A percentile compares a stretch with the other conserved stretches of the same genome.
Conservation (phyloP, 1,139 yeast genomes). For the Scheffersomyces lignicola region DNA sequence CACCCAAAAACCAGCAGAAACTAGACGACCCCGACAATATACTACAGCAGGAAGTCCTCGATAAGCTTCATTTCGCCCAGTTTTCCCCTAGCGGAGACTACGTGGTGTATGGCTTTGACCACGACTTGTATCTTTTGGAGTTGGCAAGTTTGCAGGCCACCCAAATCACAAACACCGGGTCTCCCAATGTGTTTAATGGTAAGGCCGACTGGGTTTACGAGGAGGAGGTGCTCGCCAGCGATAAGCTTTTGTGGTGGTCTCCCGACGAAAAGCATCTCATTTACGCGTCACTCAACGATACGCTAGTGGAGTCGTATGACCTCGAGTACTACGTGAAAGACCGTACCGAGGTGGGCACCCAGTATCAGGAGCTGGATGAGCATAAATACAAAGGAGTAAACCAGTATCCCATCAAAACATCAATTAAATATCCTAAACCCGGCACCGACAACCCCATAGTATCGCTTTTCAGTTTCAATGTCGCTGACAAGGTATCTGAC, state of each 20-base stretch:
- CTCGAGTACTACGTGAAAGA: conserved; percentile 60
- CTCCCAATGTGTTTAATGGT: conserved; percentile 70
- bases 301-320: conserved; percentile 63
- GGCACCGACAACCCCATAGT: conserved; percentile 74
- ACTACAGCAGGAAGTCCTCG: conserved; percentile 13
- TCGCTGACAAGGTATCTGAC: conserved; percentile 21
- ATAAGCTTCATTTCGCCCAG: conserved; percentile 41
- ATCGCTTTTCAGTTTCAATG: conserved; percentile 42
- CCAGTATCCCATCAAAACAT: conserved; percentile 54
- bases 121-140: conserved; percentile 43
- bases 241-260: conserved; percentile 85
- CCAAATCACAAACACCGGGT: conserved; percentile 69
- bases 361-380: conserved; percentile 20
- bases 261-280: conserved; percentile 66
- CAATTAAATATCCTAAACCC: conserved; percentile 85
- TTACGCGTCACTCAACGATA: conserved; percentile 69
- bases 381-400: conserved; percentile 23
- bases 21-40: conserved; percentile 7
- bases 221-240: conserved; percentile 76
- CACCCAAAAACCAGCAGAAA: conserved; percentile 12
- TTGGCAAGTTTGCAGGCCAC: conserved; percentile 21
- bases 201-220: conserved; percentile 97
- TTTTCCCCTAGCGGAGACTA: conserved; percentile 42
- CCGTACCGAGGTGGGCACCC: conserved; percentile 29
- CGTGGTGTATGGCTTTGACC: conserved; percentile 36